Base-by-base conservation (phyloP, 169 alveolate genomes). In the Theileria annulata region DNA sequence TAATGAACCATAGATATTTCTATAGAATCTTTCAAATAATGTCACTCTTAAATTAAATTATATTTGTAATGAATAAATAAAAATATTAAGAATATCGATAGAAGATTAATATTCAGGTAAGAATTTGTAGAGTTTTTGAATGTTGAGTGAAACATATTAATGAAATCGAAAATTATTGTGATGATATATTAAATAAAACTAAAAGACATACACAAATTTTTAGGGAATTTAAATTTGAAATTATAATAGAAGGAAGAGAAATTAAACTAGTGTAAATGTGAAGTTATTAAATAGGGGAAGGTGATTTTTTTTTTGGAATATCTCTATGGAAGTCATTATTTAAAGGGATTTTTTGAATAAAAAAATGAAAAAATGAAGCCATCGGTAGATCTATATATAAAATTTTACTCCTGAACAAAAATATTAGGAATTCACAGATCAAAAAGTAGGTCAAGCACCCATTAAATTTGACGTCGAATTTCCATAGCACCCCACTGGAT, bases 401-500 rank as follows among this genome's bases (percentile, higher is more conserved):
- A 35, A 35, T 35, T 35, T 35, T 35, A 35, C 47, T 35, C 47
- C 47, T 35, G 47, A 35, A 35, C 13, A 35, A 35, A 35, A 35
- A 35, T 35, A 35, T 35, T 35, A 3, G 47, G 3, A 8, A 35
- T 35, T 35, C 47, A 35, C 47, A 8, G 47, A 8, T 8, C 47
- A 35, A 35, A 35, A 35, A 35, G 47, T 8, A 35, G 47, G 47
- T n/a, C 63, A 54, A 21, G 63, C 63, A 54, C 63, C 63, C 63
- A n/a, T 54, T 54, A 54, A n/a, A 54, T 54, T 54, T 17, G 30
- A 21, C 30, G 63, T 54, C 27, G 71, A 63, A 6, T 15, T 63
- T 63, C 25, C 23, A 2, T 33, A 63, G 56, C 71, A 30, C 71
- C 71, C 71, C 71, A 63, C 71, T 63, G 28, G 33, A 63, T 63